Percentiles rank a stretch among this genome's conserved stretches.
Evolutionary conservation across 2,329 filamentous ascomycete species (phyloP).

Genomic region (Exophiala phaeomuriformis): DNA sequence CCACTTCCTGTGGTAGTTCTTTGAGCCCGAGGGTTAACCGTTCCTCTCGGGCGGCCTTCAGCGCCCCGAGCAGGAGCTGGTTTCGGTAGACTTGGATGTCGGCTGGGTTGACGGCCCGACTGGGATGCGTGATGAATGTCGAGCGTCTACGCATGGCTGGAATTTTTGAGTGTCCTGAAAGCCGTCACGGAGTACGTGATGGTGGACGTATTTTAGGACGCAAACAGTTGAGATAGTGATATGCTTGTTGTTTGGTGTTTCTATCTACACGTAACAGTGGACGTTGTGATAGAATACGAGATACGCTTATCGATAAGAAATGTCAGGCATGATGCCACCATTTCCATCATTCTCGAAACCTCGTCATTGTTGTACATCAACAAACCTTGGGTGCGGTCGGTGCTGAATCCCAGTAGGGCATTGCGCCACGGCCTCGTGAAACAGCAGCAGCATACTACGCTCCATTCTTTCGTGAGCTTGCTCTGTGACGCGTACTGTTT

Average conservation of each 20-base stretch:
- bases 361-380: no score
- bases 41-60: conserved; percentile 69
- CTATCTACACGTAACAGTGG: no score
- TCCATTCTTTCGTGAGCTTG: no score
- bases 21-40: conserved; percentile 64
- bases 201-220: background rate
- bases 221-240: background rate
- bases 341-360: no score
- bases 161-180: no score
- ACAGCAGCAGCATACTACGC: no score
- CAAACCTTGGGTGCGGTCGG: no score
- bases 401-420: no score
- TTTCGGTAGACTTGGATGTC: conserved; percentile 52
- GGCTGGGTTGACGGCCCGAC: conserved; percentile 49
- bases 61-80: conserved; percentile 49
- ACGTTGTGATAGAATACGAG: background rate
- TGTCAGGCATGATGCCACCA: background rate
- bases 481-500: no score
- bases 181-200: no score
- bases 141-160: conserved; percentile 18
- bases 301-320: conserved; percentile 1
- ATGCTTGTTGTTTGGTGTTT: no score
- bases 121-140: conserved; percentile 21
- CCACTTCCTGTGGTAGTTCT: conserved; percentile 64
- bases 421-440: no score